Evolutionary conservation across 345 rosid species (phyloP).

Genomic region (Gossypium sturtianum): DNA sequence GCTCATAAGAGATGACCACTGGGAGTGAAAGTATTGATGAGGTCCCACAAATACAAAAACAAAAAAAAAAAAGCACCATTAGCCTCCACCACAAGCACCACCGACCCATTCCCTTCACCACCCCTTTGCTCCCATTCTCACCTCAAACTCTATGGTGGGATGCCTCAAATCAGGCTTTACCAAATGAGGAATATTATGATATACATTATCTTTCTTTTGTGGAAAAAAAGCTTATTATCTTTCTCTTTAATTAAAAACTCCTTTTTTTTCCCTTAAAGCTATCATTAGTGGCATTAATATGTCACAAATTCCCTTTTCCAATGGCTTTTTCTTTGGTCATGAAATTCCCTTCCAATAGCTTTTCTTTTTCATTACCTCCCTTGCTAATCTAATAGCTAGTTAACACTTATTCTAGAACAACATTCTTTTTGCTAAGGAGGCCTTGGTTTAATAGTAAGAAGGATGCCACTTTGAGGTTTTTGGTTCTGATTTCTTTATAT

Average conservation of each 20-base stretch:
- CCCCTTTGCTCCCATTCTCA: conserved; percentile 18
- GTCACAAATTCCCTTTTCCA: conserved; percentile 7
- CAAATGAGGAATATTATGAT: conserved; percentile 35
- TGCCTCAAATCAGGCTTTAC: conserved; percentile 27
- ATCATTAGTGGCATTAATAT: conserved; percentile 17
- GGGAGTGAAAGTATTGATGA: neutral
- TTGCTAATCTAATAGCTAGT: neutral
- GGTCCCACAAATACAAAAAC: neutral
- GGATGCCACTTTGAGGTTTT: no score
- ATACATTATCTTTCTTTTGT: conserved; percentile 12
- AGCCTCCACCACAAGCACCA: conserved; percentile 21
- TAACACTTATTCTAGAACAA: neutral
- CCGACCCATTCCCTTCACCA: conserved; percentile 31
- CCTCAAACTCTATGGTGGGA: conserved; percentile 21
- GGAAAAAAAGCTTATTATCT: conserved; percentile 15
- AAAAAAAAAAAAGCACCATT: neutral
- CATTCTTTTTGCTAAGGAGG: neutral
- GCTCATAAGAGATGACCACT: conserved; percentile 9
- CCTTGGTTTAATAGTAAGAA: no score
- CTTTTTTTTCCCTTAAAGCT: conserved; percentile 27
- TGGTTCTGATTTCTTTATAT: no score
- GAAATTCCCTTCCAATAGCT: conserved; percentile 10
- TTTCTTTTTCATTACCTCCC: neutral
- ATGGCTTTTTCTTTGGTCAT: conserved; percentile 4
- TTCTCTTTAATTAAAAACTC: conserved; percentile 18